A percentile compares a stretch with the other conserved stretches of the same genome.
These are phyloP conservation scores for Schizochytrium sp. DNA, from an alignment of 108 stramenopile genomes.

Conservation along the genomic window DNA sequence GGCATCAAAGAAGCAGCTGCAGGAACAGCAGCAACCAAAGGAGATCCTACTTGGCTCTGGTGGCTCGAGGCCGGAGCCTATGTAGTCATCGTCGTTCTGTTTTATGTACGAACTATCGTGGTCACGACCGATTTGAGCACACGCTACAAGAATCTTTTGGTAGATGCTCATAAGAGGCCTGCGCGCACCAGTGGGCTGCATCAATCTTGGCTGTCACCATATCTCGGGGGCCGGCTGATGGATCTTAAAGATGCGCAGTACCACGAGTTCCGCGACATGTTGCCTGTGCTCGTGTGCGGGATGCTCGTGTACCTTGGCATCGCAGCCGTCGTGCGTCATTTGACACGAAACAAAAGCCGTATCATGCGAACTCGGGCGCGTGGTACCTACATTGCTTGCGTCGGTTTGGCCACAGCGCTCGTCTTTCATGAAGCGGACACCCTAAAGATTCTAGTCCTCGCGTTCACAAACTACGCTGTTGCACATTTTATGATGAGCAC, in stretches of 20 bases:
- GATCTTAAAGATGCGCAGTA: conserved; percentile 41
- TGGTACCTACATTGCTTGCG: not conserved
- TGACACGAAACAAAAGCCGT: not conserved
- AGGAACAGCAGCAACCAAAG: too few relatives aligned
- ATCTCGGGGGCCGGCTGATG: not conserved
- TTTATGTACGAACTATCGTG: not conserved
- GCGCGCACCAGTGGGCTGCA: conserved; percentile 17
- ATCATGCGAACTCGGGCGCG: not conserved
- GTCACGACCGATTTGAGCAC: not conserved
- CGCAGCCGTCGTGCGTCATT: conserved; percentile 9
- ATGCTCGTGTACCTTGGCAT: conserved; percentile 20
- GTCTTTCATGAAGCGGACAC: conserved; percentile 37
- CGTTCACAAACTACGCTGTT: conserved; percentile 2
- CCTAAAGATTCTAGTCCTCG: conserved; percentile 27
- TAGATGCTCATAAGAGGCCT: not conserved
- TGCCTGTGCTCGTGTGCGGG: conserved; percentile 25
- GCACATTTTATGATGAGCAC: conserved; percentile 27
- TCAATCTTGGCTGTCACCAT: conserved; percentile 24
- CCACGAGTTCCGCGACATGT: conserved; percentile 35
- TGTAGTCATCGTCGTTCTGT: not conserved
- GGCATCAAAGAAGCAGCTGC: too few relatives aligned
- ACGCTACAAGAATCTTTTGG: not conserved
- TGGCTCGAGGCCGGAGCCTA: not conserved
- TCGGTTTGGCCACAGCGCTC: not conserved
- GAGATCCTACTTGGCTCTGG: not conserved